These are phyloP conservation scores for Cyberlindnera galapagoensis DNA, from an alignment of 805 yeast genomes.

Conservation along the genomic window DNA sequence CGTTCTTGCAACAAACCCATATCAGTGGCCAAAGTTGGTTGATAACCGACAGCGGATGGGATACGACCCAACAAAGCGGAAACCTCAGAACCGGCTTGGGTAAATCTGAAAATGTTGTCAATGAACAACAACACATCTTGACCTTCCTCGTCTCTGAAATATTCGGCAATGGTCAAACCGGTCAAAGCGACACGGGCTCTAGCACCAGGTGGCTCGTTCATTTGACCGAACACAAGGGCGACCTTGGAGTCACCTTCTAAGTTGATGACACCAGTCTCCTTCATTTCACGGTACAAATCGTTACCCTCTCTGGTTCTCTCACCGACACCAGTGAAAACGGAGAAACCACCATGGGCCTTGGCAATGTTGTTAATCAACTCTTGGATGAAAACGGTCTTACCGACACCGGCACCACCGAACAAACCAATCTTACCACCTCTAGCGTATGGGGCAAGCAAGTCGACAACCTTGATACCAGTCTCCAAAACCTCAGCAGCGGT, in stretches of 20 bases:
- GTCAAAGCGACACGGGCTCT: slow-evolving; percentile 99
- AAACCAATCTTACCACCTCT: slow-evolving; percentile 99
- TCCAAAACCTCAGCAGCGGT: slow-evolving; percentile 97
- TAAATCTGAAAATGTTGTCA: slow-evolving; percentile 99
- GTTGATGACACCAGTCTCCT: slow-evolving; percentile 99
- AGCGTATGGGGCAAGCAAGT: slow-evolving; percentile 98
- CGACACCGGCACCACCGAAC: slow-evolving; percentile 99
- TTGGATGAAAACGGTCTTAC: slow-evolving; percentile 99
- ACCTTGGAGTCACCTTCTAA: slow-evolving; percentile 99
- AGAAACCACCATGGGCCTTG: slow-evolving; percentile 99
- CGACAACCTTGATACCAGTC: slow-evolving; percentile 99
- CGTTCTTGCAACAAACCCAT: slow-evolving; percentile 99
- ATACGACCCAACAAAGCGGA: slow-evolving; percentile 99
- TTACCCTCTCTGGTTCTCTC: slow-evolving; percentile 99
- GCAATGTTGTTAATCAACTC: slow-evolving; percentile 99
- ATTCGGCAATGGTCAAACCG: slow-evolving; percentile 99
- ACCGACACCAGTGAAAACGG: slow-evolving; percentile 99
- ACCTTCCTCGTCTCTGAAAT: slow-evolving; percentile 99
- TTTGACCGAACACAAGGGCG: slow-evolving; percentile 98
- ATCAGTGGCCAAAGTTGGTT: slow-evolving; percentile 99
- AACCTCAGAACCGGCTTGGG: slow-evolving; percentile 99
- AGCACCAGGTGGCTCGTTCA: slow-evolving; percentile 99
- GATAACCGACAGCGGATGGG: slow-evolving; percentile 99
- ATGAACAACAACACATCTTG: slow-evolving; percentile 99
- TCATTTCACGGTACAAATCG: slow-evolving; percentile 99